Base-by-base conservation (phyloP, 2,329 filamentous ascomycete species). In the Pestalotiopsis sp. region DNA sequence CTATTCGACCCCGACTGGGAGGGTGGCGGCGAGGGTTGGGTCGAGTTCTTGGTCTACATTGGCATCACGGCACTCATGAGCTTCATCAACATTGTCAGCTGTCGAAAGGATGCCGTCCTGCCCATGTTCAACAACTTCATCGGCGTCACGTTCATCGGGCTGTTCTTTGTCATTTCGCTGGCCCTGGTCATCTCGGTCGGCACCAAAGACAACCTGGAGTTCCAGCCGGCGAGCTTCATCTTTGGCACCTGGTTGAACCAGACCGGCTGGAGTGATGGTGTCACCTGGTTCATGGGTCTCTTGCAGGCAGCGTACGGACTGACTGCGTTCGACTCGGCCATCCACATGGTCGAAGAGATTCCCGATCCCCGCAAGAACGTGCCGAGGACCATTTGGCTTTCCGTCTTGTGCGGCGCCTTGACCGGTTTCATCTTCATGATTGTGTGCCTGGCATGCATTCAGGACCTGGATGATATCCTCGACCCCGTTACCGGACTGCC, bases 341-440 rank as follows among this genome's bases (percentile, higher is more conserved):
- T 88, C 49, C 87, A 89, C 73, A 83, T 89, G 80, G 84, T 87
- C 2, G 87, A 89, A 71, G 86, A 88, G 72, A 86, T 88, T 1
- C 86, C 86, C 1, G 77, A 80, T 3, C 86, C 87, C 1, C 77
- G 85, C 38, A 82, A 77, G 45, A 87, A 86, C 67, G 84, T 83
- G 0, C 87, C 87, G 0, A 79, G 79, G 17, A 82, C 85, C 3
- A 87, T 88, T 70, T 87, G 82, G 79, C 80, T 88, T 20, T 83
- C 86, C 0, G 84, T 88, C 0, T 69, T 82, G 0, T 80, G 81
- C n/a, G 82, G 85, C 41, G 83, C 84, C n/a, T 62, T 83, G 27
- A 84, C 83, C 0, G 85, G 85, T 3, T 82, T 85, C 67, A 76
- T 86, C 59, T 87, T 87, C 75, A 85, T 87, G 83, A 75, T 87